Evolutionary conservation across 2,329 filamentous ascomycete genomes (phyloP).

Genomic region (Tolypocladium ovalisporum): DNA sequence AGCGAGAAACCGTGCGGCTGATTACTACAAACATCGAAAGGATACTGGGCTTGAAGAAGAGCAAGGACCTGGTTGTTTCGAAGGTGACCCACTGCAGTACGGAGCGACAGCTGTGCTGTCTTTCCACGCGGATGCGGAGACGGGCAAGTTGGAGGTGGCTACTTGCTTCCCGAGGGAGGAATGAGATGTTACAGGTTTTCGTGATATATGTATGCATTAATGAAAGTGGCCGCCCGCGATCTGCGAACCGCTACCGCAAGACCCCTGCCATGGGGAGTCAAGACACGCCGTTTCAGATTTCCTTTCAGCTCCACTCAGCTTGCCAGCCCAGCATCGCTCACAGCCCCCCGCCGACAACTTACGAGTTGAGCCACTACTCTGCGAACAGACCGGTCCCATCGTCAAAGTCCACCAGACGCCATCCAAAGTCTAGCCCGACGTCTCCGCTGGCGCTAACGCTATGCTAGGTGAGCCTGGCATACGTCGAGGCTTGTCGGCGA

Average conservation of each 20-base stretch:
- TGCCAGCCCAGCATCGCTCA: background rate
- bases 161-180: slow-evolving; percentile 11
- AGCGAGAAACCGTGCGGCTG: slow-evolving; percentile 17
- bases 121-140: slow-evolving; percentile 18
- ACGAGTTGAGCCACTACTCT: too few species aligned
- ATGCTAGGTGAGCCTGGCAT: background rate
- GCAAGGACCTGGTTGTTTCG: slow-evolving; percentile 30
- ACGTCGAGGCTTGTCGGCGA: background rate
- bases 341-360: background rate
- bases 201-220: background rate
- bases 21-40: slow-evolving; percentile 29
- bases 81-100: slow-evolving; percentile 28
- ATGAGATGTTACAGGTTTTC: background rate
- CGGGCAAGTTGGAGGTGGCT: slow-evolving; percentile 15
- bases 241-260: background rate
- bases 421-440: background rate
- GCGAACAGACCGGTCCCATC: background rate
- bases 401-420: background rate
- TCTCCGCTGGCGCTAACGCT: background rate
- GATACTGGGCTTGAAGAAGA: slow-evolving; percentile 24
- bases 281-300: background rate
- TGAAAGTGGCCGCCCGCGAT: background rate
- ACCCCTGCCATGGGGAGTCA: background rate
- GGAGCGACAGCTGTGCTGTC: slow-evolving; percentile 26
- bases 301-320: background rate